These are phyloP conservation scores for Waltergamsia citrina DNA, from an alignment of 2,329 filamentous ascomycete species.

Conservation along the genomic window DNA sequence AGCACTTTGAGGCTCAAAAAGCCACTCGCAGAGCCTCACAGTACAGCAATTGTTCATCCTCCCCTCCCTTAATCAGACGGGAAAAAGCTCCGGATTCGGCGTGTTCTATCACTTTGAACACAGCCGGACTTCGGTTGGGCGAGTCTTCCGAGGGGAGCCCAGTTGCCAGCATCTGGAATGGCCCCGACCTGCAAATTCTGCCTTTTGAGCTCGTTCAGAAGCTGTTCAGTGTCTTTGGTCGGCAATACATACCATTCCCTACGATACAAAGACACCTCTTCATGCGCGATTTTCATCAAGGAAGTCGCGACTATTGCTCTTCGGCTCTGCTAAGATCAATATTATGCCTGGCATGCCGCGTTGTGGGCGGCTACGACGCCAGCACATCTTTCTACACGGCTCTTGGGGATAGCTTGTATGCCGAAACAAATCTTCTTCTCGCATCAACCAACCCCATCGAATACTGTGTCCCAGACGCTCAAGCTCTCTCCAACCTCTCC, in stretches of 20 bases:
- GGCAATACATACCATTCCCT: slow-evolving; percentile 2
- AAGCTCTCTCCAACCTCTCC: slow-evolving; percentile 1
- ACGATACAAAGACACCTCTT: slow-evolving; percentile 1
- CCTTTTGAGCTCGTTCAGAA: neutral
- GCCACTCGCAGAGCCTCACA: no score
- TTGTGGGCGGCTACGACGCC: neutral
- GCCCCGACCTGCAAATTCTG: neutral
- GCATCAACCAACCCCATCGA: neutral
- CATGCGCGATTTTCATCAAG: neutral
- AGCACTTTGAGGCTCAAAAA: no score
- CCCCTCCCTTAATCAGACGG: no score
- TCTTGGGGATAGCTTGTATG: neutral
- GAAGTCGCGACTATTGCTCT: slow-evolving; percentile 1
- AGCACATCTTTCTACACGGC: neutral
- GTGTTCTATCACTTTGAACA: no score
- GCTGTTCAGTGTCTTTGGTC: neutral
- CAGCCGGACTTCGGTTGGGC: no score
- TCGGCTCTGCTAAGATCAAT: slow-evolving; percentile 1
- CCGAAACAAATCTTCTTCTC: neutral
- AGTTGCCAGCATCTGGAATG: neutral
- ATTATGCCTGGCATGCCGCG: slow-evolving; percentile 1
- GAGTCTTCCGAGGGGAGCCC: no score
- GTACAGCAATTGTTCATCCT: no score
- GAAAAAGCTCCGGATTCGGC: no score
- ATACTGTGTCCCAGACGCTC: slow-evolving; percentile 1